A percentile compares a stretch with the other conserved stretches of the same genome.
Conservation (phyloP, 768 basidiomycete genomes). For the Lentinula detonsa region DNA sequence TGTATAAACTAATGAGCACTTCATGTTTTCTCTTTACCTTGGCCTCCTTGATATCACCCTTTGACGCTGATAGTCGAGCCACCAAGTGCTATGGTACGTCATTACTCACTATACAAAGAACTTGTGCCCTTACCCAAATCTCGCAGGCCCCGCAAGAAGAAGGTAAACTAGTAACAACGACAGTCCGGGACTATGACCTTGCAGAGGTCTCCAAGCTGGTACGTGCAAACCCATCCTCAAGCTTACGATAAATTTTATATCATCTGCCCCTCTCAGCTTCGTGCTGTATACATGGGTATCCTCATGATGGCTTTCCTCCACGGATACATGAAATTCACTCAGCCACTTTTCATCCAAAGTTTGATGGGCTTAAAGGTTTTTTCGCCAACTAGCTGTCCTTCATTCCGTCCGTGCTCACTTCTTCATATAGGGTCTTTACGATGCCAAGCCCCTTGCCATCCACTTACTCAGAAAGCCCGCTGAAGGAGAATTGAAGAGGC, state of each 20-base stretch:
- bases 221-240: conserved; percentile 15
- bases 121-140: not conserved
- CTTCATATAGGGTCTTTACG: conserved; percentile 52
- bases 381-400: not conserved
- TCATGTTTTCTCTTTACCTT: not conserved
- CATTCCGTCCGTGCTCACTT: not conserved
- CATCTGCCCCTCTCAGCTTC: conserved; percentile 35
- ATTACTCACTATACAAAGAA: not conserved
- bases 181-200: conserved; percentile 91
- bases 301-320: conserved; percentile 93
- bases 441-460: conserved; percentile 79
- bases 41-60: not conserved
- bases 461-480: conserved; percentile 76
- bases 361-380: conserved; percentile 86
- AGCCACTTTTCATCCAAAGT: conserved; percentile 92
- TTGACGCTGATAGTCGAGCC: conserved; percentile 57
- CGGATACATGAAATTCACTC: conserved; percentile 90
- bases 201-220: conserved; percentile 80
- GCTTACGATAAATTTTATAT: not conserved
- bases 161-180: conserved; percentile 81
- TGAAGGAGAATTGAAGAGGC: conserved; percentile 83
- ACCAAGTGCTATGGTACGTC: conserved; percentile 66
- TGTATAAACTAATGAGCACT: not conserved
- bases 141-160: conserved; percentile 49
- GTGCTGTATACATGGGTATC: conserved; percentile 63